Evolutionary conservation across 2,329 filamentous ascomycete genomes (phyloP).

Genomic region (Venturia aucupariae): DNA sequence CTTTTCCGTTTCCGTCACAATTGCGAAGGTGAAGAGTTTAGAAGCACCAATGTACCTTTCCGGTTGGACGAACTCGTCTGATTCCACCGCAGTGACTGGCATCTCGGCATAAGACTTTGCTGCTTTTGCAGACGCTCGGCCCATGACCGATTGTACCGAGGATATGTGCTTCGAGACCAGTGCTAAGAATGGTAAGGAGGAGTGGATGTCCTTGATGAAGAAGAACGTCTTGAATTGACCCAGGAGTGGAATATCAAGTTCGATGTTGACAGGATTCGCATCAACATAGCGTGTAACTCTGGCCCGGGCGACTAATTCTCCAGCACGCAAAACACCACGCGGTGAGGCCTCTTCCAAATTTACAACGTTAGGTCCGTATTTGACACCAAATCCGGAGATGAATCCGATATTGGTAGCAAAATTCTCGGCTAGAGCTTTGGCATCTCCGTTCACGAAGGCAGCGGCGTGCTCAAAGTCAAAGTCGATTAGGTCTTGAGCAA

Average conservation of each 20-base stretch:
- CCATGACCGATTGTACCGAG: slow-evolving; percentile 45
- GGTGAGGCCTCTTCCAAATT: slow-evolving; percentile 43
- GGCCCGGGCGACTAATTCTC: slow-evolving; percentile 51
- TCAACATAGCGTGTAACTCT: slow-evolving; percentile 70
- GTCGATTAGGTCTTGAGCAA: slow-evolving; percentile 35
- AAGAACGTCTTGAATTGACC: slow-evolving; percentile 71
- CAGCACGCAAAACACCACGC: slow-evolving; percentile 29
- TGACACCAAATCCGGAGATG: slow-evolving; percentile 62
- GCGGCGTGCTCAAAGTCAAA: slow-evolving; percentile 41
- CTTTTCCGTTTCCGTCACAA: slow-evolving; percentile 24
- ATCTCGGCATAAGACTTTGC: slow-evolving; percentile 52
- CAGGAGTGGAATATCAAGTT: slow-evolving; percentile 68
- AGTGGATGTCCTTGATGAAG: slow-evolving; percentile 60
- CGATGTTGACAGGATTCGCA: slow-evolving; percentile 67
- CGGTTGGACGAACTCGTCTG: slow-evolving; percentile 59
- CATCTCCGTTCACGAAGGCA: slow-evolving; percentile 51
- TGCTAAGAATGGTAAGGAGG: slow-evolving; percentile 52
- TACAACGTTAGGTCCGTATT: slow-evolving; percentile 55
- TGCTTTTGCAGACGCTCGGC: slow-evolving; percentile 49
- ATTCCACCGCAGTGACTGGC: slow-evolving; percentile 46
- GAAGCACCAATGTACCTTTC: slow-evolving; percentile 61
- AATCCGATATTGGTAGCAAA: slow-evolving; percentile 63
- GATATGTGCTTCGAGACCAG: slow-evolving; percentile 49
- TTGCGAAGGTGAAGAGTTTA: slow-evolving; percentile 57
- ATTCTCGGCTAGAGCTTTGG: slow-evolving; percentile 55